Conservation (phyloP, 2,329 filamentous ascomycete genomes). For the Hymenoscyphus repandus region DNA sequence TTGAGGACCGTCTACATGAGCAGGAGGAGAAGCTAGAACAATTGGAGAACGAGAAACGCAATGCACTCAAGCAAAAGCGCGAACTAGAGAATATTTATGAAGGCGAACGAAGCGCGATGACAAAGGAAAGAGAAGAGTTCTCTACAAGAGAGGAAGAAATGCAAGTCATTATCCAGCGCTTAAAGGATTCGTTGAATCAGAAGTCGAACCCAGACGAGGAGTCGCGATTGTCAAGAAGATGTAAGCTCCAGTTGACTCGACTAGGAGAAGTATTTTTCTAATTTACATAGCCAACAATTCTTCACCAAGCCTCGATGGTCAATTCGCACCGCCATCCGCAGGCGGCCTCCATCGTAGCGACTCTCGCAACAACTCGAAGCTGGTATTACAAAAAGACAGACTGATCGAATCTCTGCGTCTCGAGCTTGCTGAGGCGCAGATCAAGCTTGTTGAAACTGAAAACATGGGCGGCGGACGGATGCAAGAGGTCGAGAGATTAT, state of each 20-base stretch:
- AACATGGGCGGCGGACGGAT: slow-evolving; percentile 84
- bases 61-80: slow-evolving; percentile 74
- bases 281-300: slow-evolving; percentile 39
- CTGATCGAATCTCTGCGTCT: slow-evolving; percentile 87
- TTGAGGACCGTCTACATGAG: slow-evolving; percentile 86
- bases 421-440: slow-evolving; percentile 90
- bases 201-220: slow-evolving; percentile 53
- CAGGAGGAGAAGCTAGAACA: slow-evolving; percentile 77
- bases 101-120: slow-evolving; percentile 77
- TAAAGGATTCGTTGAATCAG: slow-evolving; percentile 85
- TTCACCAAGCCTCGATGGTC: slow-evolving; percentile 67
- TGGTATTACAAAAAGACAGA: slow-evolving; percentile 92
- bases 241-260: slow-evolving; percentile 35
- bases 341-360: slow-evolving; percentile 81
- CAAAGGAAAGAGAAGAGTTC: slow-evolving; percentile 89
- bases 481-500: slow-evolving; percentile 82
- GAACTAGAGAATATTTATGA: slow-evolving; percentile 94
- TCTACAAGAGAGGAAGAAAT: slow-evolving; percentile 81
- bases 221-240: slow-evolving; percentile 52
- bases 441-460: slow-evolving; percentile 91
- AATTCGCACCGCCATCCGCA: slow-evolving; percentile 82
- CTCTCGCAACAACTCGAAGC: slow-evolving; percentile 81
- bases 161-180: slow-evolving; percentile 79
- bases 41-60: slow-evolving; percentile 78
- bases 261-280: slow-evolving; percentile 8